Base-by-base conservation (phyloP, 2,329 filamentous ascomycete species). In the Botrytis deweyae region DNA sequence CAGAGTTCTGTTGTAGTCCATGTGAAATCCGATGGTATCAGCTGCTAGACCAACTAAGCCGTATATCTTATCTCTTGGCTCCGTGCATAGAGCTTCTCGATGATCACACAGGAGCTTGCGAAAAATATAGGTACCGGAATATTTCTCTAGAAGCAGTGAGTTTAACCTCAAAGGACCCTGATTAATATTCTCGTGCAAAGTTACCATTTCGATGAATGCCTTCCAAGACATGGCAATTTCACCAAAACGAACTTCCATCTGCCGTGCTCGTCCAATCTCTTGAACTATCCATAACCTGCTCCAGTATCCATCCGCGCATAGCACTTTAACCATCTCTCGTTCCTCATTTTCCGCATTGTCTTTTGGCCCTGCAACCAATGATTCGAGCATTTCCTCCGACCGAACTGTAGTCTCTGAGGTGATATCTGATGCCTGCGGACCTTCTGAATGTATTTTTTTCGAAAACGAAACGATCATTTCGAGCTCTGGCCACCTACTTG, bases 61-160 rank as follows among this genome's bases (percentile, higher is more conserved):
- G 71, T 80, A 81, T 6, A 81, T 73, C 52, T 81, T 81, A 71
- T 81, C 80, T 44, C 75, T 77, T 18, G 68, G 77, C 6, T 81
- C 80, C 59, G 73, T 74, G 71, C 78, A 81, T 2, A 75, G 69
- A 4, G 79, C 77, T 8, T 75, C 71, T 61, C 70, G 61, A 61
- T 81, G 77, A 33, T 77, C 75, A 12, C 75, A 36, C 4, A 80
- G 73, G 0, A 81, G 76, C 14, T 74, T 69, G 20, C 49, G 74
- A 33, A 77, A 66, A 9, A 73, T 77, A 65, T 77, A 70, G 1
- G 59, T 63, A 22, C 46, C 61, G 9, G 38, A 44, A 33, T 76
- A 70, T 49, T 72, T 73, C 6, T 76, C 73, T 10, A 70, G 29
- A 10, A 76, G 72, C 16, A 76, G 76, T 20, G 64, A 66, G 14